A percentile compares a stretch with the other conserved stretches of the same genome.
Conservation (phyloP, 2,329 filamentous ascomycete genomes). For the Dryadomyces sulphureus region DNA sequence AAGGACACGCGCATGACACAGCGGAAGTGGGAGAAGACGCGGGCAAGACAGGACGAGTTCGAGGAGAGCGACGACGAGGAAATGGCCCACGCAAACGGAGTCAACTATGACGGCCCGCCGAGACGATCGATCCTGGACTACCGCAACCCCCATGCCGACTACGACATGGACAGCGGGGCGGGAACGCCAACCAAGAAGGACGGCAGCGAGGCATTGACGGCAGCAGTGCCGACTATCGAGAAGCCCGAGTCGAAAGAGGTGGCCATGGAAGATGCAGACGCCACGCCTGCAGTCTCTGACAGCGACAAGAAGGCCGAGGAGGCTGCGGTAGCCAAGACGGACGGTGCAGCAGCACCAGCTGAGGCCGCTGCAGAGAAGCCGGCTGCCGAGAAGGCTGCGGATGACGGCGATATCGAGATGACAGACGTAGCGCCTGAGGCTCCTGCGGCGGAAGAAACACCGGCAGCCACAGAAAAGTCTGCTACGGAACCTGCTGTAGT, state of each 20-base stretch:
- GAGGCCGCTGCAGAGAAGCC: background rate
- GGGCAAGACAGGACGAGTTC: conserved; percentile 64
- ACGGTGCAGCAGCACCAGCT: conserved; percentile 5
- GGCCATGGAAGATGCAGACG: conserved; percentile 23
- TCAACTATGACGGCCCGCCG: conserved; percentile 27
- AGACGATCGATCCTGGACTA: conserved; percentile 39
- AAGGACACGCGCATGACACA: conserved; percentile 72
- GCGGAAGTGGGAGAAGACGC: conserved; percentile 65
- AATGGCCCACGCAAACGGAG: conserved; percentile 55
- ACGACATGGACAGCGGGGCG: conserved; percentile 17
- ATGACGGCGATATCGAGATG: conserved; percentile 38
- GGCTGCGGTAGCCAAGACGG: background rate
- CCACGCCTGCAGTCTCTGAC: conserved; percentile 3
- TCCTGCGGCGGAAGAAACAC: conserved; percentile 11
- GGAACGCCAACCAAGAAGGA: conserved; percentile 1
- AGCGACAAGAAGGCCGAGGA: conserved; percentile 23
- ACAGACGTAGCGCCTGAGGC: conserved; percentile 1
- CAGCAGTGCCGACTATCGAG: background rate
- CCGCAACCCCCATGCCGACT: conserved; percentile 28
- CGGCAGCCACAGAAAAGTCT: conserved; percentile 7
- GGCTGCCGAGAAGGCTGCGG: background rate
- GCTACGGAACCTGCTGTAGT: conserved; percentile 6
- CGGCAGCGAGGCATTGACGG: background rate
- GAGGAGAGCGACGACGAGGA: conserved; percentile 88
- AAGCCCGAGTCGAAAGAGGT: conserved; percentile 14